These are phyloP conservation scores for Glaciozyma martinii DNA, from an alignment of 768 basidiomycete genomes.

Conservation along the genomic window DNA sequence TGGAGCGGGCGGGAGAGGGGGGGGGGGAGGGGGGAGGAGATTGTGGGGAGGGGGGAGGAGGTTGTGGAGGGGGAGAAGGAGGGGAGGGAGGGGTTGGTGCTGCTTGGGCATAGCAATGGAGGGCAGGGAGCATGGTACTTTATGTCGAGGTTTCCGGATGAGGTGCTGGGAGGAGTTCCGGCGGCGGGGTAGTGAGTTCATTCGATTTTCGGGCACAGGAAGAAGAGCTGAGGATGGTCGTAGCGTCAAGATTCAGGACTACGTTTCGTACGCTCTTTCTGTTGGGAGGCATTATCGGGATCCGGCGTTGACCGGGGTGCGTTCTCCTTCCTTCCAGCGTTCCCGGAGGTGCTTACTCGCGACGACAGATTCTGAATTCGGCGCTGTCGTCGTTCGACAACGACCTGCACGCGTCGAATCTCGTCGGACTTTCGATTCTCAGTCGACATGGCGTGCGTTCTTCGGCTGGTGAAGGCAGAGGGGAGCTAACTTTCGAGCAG, in stretches of 20 bases:
- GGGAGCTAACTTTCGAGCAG: slow-evolving; percentile 40
- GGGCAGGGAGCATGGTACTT: slow-evolving; percentile 2
- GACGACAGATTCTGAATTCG: slow-evolving; percentile 51
- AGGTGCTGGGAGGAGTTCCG: background rate
- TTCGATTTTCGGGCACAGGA: background rate
- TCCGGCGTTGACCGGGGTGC: background rate
- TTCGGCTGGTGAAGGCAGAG: background rate
- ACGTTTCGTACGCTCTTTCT: background rate
- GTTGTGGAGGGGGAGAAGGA: background rate
- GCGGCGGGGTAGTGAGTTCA: background rate
- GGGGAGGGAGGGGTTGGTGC: background rate
- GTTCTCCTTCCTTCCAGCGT: no score
- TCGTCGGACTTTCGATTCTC: slow-evolving; percentile 58
- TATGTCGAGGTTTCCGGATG: background rate
- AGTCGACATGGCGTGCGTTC: slow-evolving; percentile 56
- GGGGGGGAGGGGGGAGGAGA: background rate
- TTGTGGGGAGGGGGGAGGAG: background rate
- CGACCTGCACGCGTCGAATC: slow-evolving; percentile 71
- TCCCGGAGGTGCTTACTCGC: no score
- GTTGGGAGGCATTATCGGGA: background rate
- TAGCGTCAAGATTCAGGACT: slow-evolving; percentile 6
- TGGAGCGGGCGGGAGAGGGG: no score
- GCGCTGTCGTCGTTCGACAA: slow-evolving; percentile 77
- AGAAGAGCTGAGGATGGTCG: no score
- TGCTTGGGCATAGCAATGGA: background rate